Conservation (phyloP, 345 rosid genomes). For the Citrus australasica region DNA sequence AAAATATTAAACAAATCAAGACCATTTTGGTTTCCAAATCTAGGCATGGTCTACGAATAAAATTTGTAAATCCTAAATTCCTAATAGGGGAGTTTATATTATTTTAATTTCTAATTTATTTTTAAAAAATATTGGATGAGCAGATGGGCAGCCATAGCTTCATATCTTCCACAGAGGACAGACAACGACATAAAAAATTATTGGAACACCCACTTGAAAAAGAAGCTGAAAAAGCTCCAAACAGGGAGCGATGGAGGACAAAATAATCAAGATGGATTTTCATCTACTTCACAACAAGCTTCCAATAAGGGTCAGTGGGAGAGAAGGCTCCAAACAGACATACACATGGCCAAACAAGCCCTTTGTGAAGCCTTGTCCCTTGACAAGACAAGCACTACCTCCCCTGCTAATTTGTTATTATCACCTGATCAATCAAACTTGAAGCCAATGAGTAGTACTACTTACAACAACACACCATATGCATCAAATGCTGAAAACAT, state of each 20-base stretch:
- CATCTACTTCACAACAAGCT: conserved; percentile 26
- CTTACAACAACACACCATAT: conserved; percentile 25
- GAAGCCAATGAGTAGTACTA: conserved; percentile 5
- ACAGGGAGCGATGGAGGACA: conserved; percentile 31
- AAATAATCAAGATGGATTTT: conserved; percentile 29
- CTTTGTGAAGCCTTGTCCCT: conserved; percentile 76
- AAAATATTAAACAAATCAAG: too few relatives aligned
- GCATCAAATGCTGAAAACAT: conserved; percentile 72
- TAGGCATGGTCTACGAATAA: not conserved
- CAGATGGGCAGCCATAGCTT: conserved; percentile 99
- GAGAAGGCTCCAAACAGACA: conserved; percentile 84
- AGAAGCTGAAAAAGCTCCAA: conserved; percentile 67
- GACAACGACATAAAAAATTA: conserved; percentile 93
- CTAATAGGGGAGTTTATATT: not conserved
- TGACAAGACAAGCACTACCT: conserved; percentile 39
- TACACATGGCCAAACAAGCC: conserved; percentile 79
- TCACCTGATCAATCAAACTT: not conserved
- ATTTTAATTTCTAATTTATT: not conserved
- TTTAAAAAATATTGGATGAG: not conserved
- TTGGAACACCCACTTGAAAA: conserved; percentile 92
- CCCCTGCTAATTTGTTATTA: not conserved
- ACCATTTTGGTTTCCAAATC: not conserved
- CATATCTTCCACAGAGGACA: conserved; percentile 94
- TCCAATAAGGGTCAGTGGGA: conserved; percentile 80
- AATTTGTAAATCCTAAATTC: not conserved